Evolutionary conservation across 2,329 filamentous ascomycete genomes (phyloP).

Genomic region (Cladosporium austrohemisphaericum): DNA sequence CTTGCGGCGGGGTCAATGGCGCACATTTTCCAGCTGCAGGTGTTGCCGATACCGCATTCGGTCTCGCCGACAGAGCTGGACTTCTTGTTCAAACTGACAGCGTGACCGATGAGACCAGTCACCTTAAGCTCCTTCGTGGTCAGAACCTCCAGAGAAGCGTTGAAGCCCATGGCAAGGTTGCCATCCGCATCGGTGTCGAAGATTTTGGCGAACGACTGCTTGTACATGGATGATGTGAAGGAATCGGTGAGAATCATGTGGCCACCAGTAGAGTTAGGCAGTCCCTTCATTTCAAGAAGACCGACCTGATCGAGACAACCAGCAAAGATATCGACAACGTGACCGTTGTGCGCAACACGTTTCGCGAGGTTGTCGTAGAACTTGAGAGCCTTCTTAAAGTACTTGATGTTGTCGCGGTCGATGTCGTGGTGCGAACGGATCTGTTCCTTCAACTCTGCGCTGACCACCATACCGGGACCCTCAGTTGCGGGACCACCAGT

Average conservation of each 20-base stretch:
- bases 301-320: conserved; percentile 97
- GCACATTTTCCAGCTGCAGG: conserved; percentile 99
- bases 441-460: conserved; percentile 89
- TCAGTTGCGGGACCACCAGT: conserved; percentile 92
- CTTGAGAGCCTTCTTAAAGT: conserved; percentile 98
- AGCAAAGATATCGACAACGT: conserved; percentile 96
- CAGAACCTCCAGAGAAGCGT: conserved; percentile 88
- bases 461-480: conserved; percentile 94
- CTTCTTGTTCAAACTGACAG: conserved; percentile 96
- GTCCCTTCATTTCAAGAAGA: conserved; percentile 94
- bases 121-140: conserved; percentile 99
- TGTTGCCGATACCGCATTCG: conserved; percentile 96
- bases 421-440: conserved; percentile 99
- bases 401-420: conserved; percentile 97
- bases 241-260: conserved; percentile 98
- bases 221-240: conserved; percentile 99
- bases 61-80: conserved; percentile 95
- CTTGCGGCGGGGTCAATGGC: conserved; percentile 91
- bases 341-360: conserved; percentile 90
- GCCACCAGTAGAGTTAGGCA: conserved; percentile 92
- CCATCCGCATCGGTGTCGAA: conserved; percentile 97
- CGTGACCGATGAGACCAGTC: conserved; percentile 93
- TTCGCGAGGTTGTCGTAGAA: conserved; percentile 96
- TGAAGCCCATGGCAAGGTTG: conserved; percentile 96
- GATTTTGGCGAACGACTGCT: conserved; percentile 93